Evolutionary conservation across 352 stramenopile species (phyloP).

Genomic region (Saprolegnia diclina): DNA sequence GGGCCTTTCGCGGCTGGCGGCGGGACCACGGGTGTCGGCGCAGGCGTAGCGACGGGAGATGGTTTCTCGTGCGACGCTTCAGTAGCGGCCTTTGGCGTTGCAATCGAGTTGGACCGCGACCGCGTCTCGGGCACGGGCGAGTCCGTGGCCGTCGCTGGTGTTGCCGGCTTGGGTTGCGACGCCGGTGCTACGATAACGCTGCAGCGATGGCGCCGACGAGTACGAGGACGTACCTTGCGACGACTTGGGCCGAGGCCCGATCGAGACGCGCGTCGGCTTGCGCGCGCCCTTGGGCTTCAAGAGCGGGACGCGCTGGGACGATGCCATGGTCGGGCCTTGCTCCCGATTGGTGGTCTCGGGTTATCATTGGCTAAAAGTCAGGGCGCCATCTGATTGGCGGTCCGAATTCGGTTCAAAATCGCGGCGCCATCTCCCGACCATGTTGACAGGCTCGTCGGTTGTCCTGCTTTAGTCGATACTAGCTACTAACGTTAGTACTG

Average conservation of each 20-base stretch:
- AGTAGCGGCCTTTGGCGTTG: neutral
- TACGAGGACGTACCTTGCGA: constrained; percentile 42
- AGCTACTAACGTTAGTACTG: too few relatives aligned
- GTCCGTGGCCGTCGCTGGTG: neutral
- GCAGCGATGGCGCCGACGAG: too few relatives aligned
- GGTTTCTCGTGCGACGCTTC: neutral
- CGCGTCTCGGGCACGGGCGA: neutral
- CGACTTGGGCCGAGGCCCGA: constrained; percentile 54
- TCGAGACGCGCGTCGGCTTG: constrained; percentile 63
- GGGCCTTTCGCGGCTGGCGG: neutral
- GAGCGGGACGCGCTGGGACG: constrained; percentile 53
- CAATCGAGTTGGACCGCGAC: neutral
- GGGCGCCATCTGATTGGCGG: neutral
- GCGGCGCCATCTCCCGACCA: too few relatives aligned
- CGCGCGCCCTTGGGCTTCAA: constrained; percentile 63
- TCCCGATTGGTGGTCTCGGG: neutral
- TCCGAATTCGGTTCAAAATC: constrained; percentile 1
- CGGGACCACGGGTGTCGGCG: neutral
- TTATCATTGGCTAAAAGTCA: constrained; percentile 46
- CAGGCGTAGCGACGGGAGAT: too few relatives aligned
- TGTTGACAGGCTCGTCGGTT: too few relatives aligned
- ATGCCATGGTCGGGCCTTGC: constrained; percentile 27
- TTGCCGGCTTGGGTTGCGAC: too few relatives aligned
- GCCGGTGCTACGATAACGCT: too few relatives aligned
- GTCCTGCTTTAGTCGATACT: too few relatives aligned